Conservation (phyloP, 2,329 filamentous ascomycete genomes). For the Fusarium albidum region DNA sequence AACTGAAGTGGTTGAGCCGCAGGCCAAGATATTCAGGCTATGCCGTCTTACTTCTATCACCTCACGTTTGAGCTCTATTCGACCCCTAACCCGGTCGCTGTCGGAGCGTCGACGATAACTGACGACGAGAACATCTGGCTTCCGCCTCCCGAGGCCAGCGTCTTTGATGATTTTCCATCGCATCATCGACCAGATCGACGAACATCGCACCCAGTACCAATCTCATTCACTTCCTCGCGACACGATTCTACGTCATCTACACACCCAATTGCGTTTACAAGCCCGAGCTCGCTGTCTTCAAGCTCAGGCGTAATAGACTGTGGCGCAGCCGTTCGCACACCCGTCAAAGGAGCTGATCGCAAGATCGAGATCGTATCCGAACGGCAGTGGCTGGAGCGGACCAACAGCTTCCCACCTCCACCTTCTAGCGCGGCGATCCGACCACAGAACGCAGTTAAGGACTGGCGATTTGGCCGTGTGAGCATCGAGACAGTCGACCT, state of each 20-base stretch:
- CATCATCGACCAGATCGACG: slow-evolving; percentile 49
- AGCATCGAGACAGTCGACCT: slow-evolving; percentile 85
- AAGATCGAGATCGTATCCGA: slow-evolving; percentile 51
- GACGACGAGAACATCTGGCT: slow-evolving; percentile 54
- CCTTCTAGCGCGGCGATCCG: slow-evolving; percentile 54
- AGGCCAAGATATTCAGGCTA: slow-evolving; percentile 45
- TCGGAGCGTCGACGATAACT: slow-evolving; percentile 13
- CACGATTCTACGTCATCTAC: slow-evolving; percentile 1
- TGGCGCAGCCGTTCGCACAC: slow-evolving; percentile 50
- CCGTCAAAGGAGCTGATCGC: slow-evolving; percentile 39
- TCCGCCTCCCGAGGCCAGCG: slow-evolving; percentile 55
- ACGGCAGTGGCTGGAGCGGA: slow-evolving; percentile 51
- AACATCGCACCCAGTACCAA: slow-evolving; percentile 24
- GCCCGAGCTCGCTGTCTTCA: slow-evolving; percentile 20
- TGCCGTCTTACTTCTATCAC: slow-evolving; percentile 72
- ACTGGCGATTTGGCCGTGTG: slow-evolving; percentile 86
- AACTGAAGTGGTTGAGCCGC: background rate
- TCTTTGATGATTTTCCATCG: slow-evolving; percentile 65
- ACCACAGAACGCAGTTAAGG: slow-evolving; percentile 61
- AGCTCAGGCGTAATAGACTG: slow-evolving; percentile 57
- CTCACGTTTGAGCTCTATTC: slow-evolving; percentile 72
- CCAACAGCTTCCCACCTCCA: slow-evolving; percentile 53
- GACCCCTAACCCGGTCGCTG: slow-evolving; percentile 48
- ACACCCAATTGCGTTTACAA: background rate
- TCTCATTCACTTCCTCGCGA: slow-evolving; percentile 2